Evolutionary conservation across 2,329 filamentous ascomycete genomes (phyloP).

Genomic region (Penicillium psychrosexuale): DNA sequence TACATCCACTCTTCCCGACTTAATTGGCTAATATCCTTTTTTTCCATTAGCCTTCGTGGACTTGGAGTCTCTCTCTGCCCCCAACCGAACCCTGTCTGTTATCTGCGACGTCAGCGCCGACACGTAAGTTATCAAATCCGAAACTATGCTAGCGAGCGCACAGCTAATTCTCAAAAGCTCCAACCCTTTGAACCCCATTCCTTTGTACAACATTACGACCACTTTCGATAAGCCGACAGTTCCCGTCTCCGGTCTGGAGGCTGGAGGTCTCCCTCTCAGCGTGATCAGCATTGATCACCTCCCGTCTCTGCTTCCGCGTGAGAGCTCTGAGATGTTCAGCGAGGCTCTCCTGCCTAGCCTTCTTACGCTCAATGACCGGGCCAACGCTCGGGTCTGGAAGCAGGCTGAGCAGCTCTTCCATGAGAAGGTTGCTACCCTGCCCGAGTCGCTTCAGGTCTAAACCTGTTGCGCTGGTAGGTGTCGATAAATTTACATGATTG

Average conservation of each 20-base stretch:
- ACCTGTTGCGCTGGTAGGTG: not conserved
- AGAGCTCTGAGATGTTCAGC: constrained; percentile 83
- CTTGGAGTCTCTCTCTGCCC: constrained; percentile 62
- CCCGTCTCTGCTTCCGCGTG: constrained; percentile 76
- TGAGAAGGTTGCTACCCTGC: constrained; percentile 72
- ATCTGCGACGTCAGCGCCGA: constrained; percentile 68
- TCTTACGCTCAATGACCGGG: constrained; percentile 71
- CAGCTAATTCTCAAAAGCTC: constrained; percentile 31
- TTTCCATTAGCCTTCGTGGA: constrained; percentile 62
- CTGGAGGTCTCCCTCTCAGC: constrained; percentile 59
- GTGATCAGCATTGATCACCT: constrained; percentile 89
- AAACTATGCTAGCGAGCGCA: not conserved
- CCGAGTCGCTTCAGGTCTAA: constrained; percentile 36
- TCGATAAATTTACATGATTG: constrained; percentile 13
- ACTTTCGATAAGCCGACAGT: constrained; percentile 89
- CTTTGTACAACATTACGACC: constrained; percentile 79
- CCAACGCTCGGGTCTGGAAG: constrained; percentile 71
- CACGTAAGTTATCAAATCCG: constrained; percentile 40
- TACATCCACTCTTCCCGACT: not conserved
- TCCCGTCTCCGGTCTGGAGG: constrained; percentile 56
- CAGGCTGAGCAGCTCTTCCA: constrained; percentile 80
- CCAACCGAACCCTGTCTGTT: constrained; percentile 71
- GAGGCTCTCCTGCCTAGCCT: constrained; percentile 73
- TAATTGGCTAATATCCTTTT: not conserved
- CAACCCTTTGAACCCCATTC: constrained; percentile 53